Base-by-base conservation (phyloP, 2,329 filamentous ascomycete genomes). In the Fusarium buxicola region DNA sequence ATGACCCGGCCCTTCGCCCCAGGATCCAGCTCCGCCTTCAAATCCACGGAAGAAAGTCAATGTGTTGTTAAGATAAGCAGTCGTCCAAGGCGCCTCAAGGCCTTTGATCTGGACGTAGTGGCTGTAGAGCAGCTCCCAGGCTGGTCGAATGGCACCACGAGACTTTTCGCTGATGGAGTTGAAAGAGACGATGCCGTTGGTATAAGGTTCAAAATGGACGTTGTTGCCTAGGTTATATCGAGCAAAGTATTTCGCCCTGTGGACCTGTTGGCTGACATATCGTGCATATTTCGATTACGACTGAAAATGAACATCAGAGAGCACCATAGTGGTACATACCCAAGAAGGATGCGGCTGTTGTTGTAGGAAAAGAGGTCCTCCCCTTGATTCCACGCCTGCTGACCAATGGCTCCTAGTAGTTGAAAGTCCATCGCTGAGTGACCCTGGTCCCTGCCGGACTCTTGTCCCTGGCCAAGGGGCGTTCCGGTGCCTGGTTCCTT, bases 21-120 rank as follows among this genome's bases (percentile, higher is more conserved):
- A 47, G 8, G 44, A 47, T 18, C 58, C 58, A 8, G 54, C 54
- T 10, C 54, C 58, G 16, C 54, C 58, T 32, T 58, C 54, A 18
- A 34, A 58, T 2, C 53, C 58, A 9, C 58, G 47, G 15, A 49
- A 45, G 28, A 45, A 32, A 21, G 21, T 6, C 6, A 21, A 21
- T 21, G 21, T 21, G 21, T 55, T 28, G 18, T 66, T 61, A 1
- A 61, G 39, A 11, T 66, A 66, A 0, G 46, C 52, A 0, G 39
- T 58, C 2, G 63, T 66, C 64, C 64, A 66, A 3, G 59, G 52
- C 1, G 64, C 63, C 0, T 64, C 47, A 0, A 61, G 18, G 1
- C 63, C 56, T 21, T 66, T 66, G 12, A 66, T 38, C 0, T 55
- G 47, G 2, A 61, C 56, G 11, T 66, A 66, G 15, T 66, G 64